Evolutionary conservation across 164 flowering plant genomes (phyloP).

Genomic region (Kalanchoe fedtschenkoi): DNA sequence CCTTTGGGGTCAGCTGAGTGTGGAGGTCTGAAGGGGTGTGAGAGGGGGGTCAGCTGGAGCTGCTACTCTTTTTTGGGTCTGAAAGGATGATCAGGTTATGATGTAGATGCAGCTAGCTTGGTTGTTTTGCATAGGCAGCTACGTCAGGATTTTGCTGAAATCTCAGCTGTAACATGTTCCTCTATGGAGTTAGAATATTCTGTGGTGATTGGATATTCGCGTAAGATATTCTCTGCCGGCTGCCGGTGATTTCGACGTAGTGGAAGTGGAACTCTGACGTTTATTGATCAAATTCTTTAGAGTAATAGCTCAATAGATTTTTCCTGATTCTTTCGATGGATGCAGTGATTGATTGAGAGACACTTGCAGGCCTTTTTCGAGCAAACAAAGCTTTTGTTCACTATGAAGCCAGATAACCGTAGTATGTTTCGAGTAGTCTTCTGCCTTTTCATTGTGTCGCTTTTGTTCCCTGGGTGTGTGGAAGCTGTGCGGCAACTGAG

Average conservation of each 20-base stretch:
- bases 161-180: not conserved
- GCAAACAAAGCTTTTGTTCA: not conserved
- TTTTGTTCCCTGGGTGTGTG: constrained; percentile 3
- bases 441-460: constrained; percentile 6
- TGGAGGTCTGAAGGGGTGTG: no score
- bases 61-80: no score
- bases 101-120: no score
- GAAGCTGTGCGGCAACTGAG: constrained; percentile 16
- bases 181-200: not conserved
- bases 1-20: no score
- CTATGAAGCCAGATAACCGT: not conserved
- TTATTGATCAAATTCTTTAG: not conserved
- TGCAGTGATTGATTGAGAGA: not conserved
- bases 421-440: not conserved
- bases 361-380: not conserved
- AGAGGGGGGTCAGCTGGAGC: no score
- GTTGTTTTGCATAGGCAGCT: not conserved
- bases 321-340: not conserved
- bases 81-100: no score
- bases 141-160: not conserved
- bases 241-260: not conserved
- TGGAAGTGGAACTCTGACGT: no score
- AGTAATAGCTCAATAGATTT: not conserved
- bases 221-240: no score
- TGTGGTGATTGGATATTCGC: no score